Evolutionary conservation across 2,329 filamentous ascomycete species (phyloP).

Genomic region (Fusarium lyarnte): DNA sequence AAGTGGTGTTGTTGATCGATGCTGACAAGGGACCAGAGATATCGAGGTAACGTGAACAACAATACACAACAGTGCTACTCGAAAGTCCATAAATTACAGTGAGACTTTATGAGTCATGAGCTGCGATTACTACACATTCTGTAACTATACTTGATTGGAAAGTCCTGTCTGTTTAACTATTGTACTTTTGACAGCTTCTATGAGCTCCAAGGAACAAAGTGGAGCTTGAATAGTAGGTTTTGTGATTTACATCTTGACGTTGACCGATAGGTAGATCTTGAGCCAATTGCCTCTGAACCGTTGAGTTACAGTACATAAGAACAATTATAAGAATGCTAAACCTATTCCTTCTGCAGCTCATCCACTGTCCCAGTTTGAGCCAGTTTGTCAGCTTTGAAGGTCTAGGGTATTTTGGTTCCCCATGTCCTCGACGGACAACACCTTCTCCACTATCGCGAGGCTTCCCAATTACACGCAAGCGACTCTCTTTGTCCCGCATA

Average conservation of each 20-base stretch:
- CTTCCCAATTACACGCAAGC: not conserved
- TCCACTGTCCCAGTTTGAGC: not conserved
- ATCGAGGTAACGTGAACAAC: slow-evolving; percentile 6
- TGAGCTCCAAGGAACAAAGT: fast-evolving
- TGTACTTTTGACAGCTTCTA: not conserved
- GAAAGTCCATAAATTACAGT: not conserved
- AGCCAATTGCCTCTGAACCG: too few species aligned
- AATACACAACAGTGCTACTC: not conserved
- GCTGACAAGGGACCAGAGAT: slow-evolving; percentile 12
- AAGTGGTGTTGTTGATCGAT: slow-evolving; percentile 21
- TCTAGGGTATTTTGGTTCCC: slow-evolving; percentile 3
- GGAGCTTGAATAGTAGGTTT: not conserved
- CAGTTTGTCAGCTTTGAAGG: not conserved
- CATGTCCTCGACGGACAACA: not conserved
- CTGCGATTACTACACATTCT: fast-evolving
- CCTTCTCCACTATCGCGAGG: not conserved
- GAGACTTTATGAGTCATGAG: not conserved
- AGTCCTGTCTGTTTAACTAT: not conserved
- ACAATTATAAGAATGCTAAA: not conserved
- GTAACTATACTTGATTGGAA: not conserved
- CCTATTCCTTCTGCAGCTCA: fast-evolving
- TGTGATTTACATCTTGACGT: not conserved
- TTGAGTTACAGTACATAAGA: not conserved
- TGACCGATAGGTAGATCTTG: not conserved
- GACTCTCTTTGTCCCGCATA: not conserved